phyloP scores from a whole-genome alignment of 2,329 filamentous ascomycete species.

The Magnaporthiopsis poae region DNA sequence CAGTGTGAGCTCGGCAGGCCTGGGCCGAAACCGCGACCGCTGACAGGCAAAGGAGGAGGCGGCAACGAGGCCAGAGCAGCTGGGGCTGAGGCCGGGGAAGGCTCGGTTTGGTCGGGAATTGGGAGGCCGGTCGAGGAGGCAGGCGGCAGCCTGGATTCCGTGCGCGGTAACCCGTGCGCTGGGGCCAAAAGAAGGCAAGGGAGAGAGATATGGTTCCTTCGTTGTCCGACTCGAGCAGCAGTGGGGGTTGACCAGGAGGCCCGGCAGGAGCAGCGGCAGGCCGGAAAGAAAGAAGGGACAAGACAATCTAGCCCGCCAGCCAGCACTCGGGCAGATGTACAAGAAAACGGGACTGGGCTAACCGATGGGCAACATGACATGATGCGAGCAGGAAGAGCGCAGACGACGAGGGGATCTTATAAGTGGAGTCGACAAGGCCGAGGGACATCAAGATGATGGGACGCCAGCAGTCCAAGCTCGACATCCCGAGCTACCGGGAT shows the following conservation, averaged over 20 bases:
- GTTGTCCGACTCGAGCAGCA: not conserved
- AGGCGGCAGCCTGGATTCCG: not conserved
- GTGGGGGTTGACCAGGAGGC: not conserved
- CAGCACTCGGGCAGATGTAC: not conserved
- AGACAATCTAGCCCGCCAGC: not conserved
- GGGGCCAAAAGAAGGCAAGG: not conserved
- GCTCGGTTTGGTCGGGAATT: not conserved
- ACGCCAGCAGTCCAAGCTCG: not conserved
- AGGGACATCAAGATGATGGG: not conserved
- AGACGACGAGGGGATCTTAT: not conserved
- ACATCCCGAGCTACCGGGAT: not conserved
- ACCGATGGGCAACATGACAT: not conserved
- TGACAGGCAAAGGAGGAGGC: not conserved
- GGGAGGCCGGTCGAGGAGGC: no score
- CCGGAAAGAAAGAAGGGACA: not conserved
- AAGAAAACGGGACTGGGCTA: not conserved
- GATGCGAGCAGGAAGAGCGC: not conserved
- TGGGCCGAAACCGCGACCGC: not conserved
- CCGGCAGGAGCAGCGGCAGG: not conserved
- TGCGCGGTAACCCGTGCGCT: not conserved
- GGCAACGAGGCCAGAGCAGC: not conserved
- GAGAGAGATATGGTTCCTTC: not conserved
- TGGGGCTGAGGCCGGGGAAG: not conserved
- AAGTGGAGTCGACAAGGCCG: not conserved
- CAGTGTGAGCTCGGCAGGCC: not conserved